A percentile compares a stretch with the other conserved stretches of the same genome.
These are phyloP conservation scores for Diddensiella santjacobensis DNA, from an alignment of 805 yeast genomes.

Conservation along the genomic window DNA sequence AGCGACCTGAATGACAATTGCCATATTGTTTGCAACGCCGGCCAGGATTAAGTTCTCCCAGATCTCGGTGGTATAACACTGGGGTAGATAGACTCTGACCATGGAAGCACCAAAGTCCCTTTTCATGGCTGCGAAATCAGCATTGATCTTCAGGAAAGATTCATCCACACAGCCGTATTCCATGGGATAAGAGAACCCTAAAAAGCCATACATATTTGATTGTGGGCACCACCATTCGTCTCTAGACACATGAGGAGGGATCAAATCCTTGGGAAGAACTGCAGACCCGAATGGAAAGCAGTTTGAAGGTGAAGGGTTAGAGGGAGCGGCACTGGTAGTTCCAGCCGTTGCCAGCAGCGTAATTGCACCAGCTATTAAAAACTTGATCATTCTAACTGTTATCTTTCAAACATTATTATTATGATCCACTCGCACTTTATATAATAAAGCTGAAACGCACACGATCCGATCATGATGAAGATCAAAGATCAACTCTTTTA, in stretches of 20 bases:
- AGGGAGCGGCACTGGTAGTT: neutral
- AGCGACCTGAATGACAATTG: conserved; percentile 7
- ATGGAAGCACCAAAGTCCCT: conserved; percentile 9
- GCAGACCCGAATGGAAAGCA: conserved; percentile 10
- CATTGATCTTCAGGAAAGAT: conserved; percentile 1
- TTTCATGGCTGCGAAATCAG: conserved; percentile 5
- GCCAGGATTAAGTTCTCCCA: conserved; percentile 5
- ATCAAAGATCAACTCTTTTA: no score
- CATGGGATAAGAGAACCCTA: conserved; percentile 11
- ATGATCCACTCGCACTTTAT: no score
- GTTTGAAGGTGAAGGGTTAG: neutral
- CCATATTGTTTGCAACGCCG: conserved; percentile 7
- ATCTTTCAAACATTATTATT: no score
- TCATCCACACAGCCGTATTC: conserved; percentile 3
- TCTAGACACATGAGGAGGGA: conserved; percentile 4
- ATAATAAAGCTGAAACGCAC: no score
- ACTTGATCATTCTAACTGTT: no score
- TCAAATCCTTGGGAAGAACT: neutral
- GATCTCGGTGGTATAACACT: conserved; percentile 5
- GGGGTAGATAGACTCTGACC: conserved; percentile 8
- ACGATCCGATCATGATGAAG: no score
- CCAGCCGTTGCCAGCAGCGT: neutral
- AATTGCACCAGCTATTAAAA: neutral
- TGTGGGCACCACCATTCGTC: conserved; percentile 11
- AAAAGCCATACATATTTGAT: conserved; percentile 6